These are phyloP conservation scores for Kluyveromyces sp. DNA, from an alignment of 1,139 yeast species.

Conservation along the genomic window DNA sequence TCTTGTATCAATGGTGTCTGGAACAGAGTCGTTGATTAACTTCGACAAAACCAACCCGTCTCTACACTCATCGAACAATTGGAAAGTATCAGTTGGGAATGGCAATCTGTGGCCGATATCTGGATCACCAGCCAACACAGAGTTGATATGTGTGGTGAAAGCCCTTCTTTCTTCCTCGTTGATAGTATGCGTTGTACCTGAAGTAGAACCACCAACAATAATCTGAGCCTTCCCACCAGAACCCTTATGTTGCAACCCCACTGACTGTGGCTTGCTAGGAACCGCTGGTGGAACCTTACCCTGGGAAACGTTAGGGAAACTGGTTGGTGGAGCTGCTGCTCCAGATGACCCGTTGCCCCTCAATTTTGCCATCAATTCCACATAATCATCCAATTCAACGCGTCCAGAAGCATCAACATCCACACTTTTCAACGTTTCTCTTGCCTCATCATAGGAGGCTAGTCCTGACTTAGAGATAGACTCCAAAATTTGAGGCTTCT, in stretches of 20 bases:
- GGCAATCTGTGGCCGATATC: constrained; percentile 84
- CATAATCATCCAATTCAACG: constrained; percentile 93
- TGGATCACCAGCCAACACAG: constrained; percentile 83
- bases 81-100: constrained; percentile 89
- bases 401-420: constrained; percentile 95
- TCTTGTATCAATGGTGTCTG: constrained; percentile 97
- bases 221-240: constrained; percentile 54
- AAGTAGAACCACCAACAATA: constrained; percentile 72
- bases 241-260: constrained; percentile 43
- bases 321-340: constrained; percentile 4
- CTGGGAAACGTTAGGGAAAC: constrained; percentile 3
- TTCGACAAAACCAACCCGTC: constrained; percentile 92
- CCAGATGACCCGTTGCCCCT: constrained; percentile 32
- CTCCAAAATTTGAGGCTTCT: constrained; percentile 82
- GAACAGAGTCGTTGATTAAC: constrained; percentile 93
- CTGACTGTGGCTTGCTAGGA: constrained; percentile 18
- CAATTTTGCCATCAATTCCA: constrained; percentile 69
- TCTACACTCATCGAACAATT: constrained; percentile 91
- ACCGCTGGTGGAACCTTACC: constrained; percentile 15
- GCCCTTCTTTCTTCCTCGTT: constrained; percentile 95
- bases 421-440: constrained; percentile 85
- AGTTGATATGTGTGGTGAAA: constrained; percentile 91
- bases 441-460: constrained; percentile 82
- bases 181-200: constrained; percentile 94
- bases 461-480: constrained; percentile 72